Percentiles rank a stretch among this genome's conserved stretches.
Conservation (phyloP, 2,329 filamentous ascomycete genomes). For the Xylariales sp. region DNA sequence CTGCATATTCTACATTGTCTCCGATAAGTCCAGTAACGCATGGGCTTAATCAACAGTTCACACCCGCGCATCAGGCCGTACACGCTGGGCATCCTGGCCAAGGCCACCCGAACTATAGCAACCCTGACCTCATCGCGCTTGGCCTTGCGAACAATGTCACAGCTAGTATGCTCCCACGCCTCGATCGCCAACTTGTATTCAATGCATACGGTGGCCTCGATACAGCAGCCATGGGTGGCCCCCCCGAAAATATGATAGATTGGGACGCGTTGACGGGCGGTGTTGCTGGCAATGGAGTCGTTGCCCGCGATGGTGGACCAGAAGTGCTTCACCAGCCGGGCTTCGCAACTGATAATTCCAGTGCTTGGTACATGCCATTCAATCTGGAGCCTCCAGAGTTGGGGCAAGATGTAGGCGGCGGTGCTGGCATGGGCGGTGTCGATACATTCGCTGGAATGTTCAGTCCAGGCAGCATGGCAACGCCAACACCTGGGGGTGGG, state of each 20-base stretch:
- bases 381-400: constrained; percentile 76
- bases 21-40: constrained; percentile 47
- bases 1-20: constrained; percentile 43
- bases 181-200: constrained; percentile 74
- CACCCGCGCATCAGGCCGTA: constrained; percentile 9
- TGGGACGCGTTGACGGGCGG: constrained; percentile 38
- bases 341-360: constrained; percentile 42
- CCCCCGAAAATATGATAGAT: constrained; percentile 35
- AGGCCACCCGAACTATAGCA: constrained; percentile 35
- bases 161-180: constrained; percentile 56
- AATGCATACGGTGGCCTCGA: constrained; percentile 61
- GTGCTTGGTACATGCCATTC: constrained; percentile 90
- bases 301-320: constrained; percentile 19
- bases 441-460: constrained; percentile 51
- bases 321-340: constrained; percentile 18
- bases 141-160: constrained; percentile 44
- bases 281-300: constrained; percentile 20
- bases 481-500: constrained; percentile 17
- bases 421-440: constrained; percentile 35
- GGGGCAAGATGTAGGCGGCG: constrained; percentile 40
- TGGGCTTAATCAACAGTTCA: constrained; percentile 25
- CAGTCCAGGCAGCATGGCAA: constrained; percentile 31
- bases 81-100: constrained; percentile 11
- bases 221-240: constrained; percentile 30
- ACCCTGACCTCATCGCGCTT: constrained; percentile 49